Conservation (phyloP, 306 rosid genomes). For the Sphenostylis stenocarpa region DNA sequence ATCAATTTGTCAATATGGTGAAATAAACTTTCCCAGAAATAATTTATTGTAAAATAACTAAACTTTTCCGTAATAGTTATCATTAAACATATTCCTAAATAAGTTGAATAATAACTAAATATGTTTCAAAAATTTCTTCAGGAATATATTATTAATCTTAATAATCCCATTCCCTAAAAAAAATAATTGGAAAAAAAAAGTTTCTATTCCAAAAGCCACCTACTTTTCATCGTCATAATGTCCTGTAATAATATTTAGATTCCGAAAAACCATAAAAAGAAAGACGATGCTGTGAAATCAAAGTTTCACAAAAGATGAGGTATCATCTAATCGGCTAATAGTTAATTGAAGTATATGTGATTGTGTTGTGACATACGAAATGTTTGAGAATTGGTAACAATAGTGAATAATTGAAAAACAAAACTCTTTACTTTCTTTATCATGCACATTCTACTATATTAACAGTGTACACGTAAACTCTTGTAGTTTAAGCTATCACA, state of each 20-base stretch:
- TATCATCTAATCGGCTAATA: neutral
- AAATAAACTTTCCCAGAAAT: neutral
- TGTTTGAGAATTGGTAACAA: neutral
- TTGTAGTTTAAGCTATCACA: constrained; percentile 1
- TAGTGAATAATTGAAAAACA: neutral
- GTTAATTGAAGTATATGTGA: neutral
- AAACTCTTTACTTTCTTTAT: neutral
- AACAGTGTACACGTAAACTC: neutral
- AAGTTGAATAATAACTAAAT: neutral
- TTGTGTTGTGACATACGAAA: neutral
- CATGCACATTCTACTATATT: constrained; percentile 11
- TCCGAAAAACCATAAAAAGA: neutral
- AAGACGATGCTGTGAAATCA: neutral
- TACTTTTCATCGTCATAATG: neutral
- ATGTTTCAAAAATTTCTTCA: neutral
- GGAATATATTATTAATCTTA: neutral
- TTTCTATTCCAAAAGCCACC: neutral
- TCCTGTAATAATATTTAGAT: neutral
- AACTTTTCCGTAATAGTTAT: neutral
- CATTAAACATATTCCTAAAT: neutral
- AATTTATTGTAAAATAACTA: no score
- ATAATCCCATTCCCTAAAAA: neutral
- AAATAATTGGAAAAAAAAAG: neutral
- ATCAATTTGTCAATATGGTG: no score
- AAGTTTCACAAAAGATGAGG: neutral